Evolutionary conservation across 2,329 filamentous ascomycete genomes (phyloP).

Genomic region (Ilyonectria sp.): DNA sequence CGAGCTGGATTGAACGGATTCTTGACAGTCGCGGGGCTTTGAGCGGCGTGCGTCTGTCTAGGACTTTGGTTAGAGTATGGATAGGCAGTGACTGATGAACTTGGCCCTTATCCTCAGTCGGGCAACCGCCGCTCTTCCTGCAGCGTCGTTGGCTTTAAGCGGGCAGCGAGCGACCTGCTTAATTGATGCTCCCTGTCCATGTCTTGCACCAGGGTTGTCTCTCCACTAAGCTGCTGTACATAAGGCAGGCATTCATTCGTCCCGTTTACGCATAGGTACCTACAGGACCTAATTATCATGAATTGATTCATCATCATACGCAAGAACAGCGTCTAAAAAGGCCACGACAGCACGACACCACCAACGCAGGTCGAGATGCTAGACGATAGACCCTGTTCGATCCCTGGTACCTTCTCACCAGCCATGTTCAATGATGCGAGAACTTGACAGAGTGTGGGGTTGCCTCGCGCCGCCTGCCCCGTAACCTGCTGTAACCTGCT

Average conservation of each 20-base stretch:
- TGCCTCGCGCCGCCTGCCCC: slow-evolving; percentile 45
- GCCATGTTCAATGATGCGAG: slow-evolving; percentile 29
- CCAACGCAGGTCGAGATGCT: not conserved
- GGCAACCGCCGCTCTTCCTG: not conserved
- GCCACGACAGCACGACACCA: not conserved
- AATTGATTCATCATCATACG: too few relatives aligned
- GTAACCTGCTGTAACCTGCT: slow-evolving; percentile 38
- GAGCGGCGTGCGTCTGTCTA: not conserved
- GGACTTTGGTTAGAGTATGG: not conserved
- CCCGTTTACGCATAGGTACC: too few relatives aligned
- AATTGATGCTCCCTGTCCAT: slow-evolving; percentile 3
- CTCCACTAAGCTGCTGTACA: not conserved
- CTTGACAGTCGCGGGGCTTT: slow-evolving; percentile 18
- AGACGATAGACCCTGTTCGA: slow-evolving; percentile 4
- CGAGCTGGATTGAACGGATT: slow-evolving; percentile 27
- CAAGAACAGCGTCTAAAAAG: too few relatives aligned
- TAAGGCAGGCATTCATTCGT: not conserved
- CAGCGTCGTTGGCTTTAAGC: not conserved
- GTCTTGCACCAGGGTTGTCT: not conserved
- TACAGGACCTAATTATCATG: too few relatives aligned
- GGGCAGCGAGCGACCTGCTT: slow-evolving; percentile 5
- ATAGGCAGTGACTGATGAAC: slow-evolving; percentile 2
- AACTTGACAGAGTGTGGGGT: slow-evolving; percentile 42
- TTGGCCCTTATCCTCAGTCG: slow-evolving; percentile 17
- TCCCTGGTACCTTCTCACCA: slow-evolving; percentile 19